phyloP scores from a whole-genome alignment of 768 basidiomycete genomes.

The Amanita exitialis region DNA sequence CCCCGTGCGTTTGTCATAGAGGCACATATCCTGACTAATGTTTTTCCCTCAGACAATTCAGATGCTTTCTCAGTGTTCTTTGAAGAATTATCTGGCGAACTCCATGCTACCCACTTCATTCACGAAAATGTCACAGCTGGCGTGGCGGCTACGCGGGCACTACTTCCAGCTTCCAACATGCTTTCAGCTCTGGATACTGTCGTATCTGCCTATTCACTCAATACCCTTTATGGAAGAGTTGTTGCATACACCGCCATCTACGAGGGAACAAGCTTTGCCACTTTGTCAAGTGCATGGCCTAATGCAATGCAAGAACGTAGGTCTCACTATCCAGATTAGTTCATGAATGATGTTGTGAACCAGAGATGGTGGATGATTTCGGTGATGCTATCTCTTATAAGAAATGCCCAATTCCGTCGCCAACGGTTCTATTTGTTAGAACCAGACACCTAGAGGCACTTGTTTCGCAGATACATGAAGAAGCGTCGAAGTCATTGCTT shows the following conservation, averaged over 20 bases:
- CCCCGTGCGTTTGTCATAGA: constrained; percentile 36
- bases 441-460: constrained; percentile 52
- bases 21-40: background rate
- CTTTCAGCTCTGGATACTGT: constrained; percentile 69
- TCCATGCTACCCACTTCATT: constrained; percentile 59
- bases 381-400: constrained; percentile 38
- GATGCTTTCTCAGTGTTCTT: constrained; percentile 66
- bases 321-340: constrained; percentile 4
- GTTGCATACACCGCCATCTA: constrained; percentile 72
- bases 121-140: constrained; percentile 86
- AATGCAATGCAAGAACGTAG: constrained; percentile 36
- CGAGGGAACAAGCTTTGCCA: constrained; percentile 67
- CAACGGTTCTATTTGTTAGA: constrained; percentile 70
- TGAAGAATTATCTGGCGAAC: constrained; percentile 35
- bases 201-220: constrained; percentile 62
- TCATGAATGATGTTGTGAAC: background rate
- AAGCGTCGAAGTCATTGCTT: constrained; percentile 44
- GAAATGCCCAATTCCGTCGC: constrained; percentile 53
- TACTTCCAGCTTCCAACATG: constrained; percentile 65
- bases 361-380: constrained; percentile 19
- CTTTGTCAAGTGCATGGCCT: constrained; percentile 44
- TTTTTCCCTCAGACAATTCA: constrained; percentile 30
- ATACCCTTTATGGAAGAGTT: constrained; percentile 70
- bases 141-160: constrained; percentile 65
- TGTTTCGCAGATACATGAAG: constrained; percentile 39